Evolutionary conservation across 192 early-diverging fungal genomes (phyloP).

Genomic region (Umbelopsis isabellina): DNA sequence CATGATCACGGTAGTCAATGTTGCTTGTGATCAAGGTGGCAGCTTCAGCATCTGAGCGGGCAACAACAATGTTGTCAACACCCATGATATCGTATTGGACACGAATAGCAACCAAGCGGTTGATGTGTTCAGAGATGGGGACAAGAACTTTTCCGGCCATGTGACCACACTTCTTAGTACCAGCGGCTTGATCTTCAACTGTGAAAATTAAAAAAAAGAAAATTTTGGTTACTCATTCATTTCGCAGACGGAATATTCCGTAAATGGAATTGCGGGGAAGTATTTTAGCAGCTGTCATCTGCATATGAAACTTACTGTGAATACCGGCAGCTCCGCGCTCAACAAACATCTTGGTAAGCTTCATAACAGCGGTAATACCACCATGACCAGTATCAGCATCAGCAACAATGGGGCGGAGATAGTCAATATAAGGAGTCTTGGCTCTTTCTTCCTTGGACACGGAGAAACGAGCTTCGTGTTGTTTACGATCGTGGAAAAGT

Average conservation of each 20-base stretch:
- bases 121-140: conserved; percentile 96
- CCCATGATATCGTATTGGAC: conserved; percentile 99
- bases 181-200: conserved; percentile 90
- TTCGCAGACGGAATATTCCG: background rate
- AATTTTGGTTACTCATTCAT: background rate
- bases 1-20: conserved; percentile 94
- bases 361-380: conserved; percentile 97
- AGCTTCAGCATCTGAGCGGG: conserved; percentile 96
- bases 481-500: conserved; percentile 96
- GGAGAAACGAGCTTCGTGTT: conserved; percentile 86
- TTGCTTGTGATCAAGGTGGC: conserved; percentile 95
- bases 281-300: background rate
- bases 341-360: conserved; percentile 96
- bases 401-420: conserved; percentile 93
- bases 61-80: conserved; percentile 90
- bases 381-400: conserved; percentile 99
- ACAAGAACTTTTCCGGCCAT: conserved; percentile 99
- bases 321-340: conserved; percentile 96
- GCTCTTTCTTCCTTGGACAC: conserved; percentile 65
- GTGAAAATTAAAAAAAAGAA: conserved; percentile 4
- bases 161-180: conserved; percentile 99
- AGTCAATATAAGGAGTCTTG: conserved; percentile 78
- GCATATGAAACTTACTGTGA: conserved; percentile 52
- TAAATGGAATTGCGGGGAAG: conserved; percentile 14
- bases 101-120: conserved; percentile 91